Base-by-base conservation (phyloP, 495 filamentous ascomycete species). In the Podospora tetraspora region DNA sequence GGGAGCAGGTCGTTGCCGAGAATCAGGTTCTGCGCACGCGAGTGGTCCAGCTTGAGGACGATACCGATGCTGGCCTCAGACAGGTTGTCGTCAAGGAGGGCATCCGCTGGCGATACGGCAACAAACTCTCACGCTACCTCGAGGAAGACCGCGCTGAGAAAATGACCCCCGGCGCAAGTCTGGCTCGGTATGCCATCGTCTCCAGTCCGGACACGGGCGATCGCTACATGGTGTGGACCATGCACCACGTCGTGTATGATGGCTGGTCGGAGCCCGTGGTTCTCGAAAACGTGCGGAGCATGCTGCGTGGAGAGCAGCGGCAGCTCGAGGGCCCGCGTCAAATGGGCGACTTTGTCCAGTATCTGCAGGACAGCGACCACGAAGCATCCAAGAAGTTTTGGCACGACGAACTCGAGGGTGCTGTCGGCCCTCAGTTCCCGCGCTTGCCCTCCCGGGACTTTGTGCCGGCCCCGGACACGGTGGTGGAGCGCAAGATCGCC, bases 201-300 rank as follows among this genome's bases (percentile, higher is more conserved):
- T 37, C 25, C 21, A 22, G n/a, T 19, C 19, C 63, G 2, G 64
- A 24, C 21, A 25, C 59, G 23, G 23, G 27, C 10, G 22, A 66
- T 7, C 64, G 57, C 13, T 57, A 59, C 64, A 66, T 74, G 61
- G 68, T 72, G n/a, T 69, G 68, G 72, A 89, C 86, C 2, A 76
- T 86, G 5, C 88, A 90, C 69, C 88, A 91, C 70, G 84, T 84
- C 2, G 73, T 91, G 7, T 91, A 89, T 69, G 88, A 91, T 68
- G 87, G 87, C 25, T 90, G 86, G 86, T 86, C 83, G 3, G 76
- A 85, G 67, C 76, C 78, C 5, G 67, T 87, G 0, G 23, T 72
- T 3, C 62, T 74, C 24, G 63, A 59, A 0, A 68, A 69, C 59
- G 64, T 72, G 30, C 67, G 59, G 21, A 57, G 63, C 4, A 61